Evolutionary conservation across 2,329 filamentous ascomycete genomes (phyloP).

Genomic region (Trichophyton mentagrophytes): DNA sequence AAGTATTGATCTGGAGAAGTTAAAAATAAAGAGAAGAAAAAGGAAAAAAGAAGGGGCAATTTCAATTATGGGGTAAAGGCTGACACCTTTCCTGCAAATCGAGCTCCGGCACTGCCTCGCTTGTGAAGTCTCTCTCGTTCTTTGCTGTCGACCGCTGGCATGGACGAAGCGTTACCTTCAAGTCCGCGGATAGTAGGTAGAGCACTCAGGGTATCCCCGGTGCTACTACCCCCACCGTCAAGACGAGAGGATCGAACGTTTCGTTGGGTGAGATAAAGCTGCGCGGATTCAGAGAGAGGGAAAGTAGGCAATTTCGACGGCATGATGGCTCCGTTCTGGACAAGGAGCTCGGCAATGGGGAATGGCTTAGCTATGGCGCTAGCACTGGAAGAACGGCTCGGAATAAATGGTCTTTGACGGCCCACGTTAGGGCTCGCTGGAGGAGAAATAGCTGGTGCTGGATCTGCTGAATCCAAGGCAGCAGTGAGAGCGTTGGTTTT

Average conservation of each 20-base stretch:
- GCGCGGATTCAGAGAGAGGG: conserved; percentile 66
- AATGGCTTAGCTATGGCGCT: conserved; percentile 51
- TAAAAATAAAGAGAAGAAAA: background rate
- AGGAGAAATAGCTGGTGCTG: conserved; percentile 51
- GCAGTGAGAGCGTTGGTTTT: conserved; percentile 83
- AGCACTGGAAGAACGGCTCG: conserved; percentile 28
- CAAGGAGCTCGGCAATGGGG: conserved; percentile 74
- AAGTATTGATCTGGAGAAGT: background rate
- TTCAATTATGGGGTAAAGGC: conserved; percentile 22
- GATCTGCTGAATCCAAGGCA: conserved; percentile 83
- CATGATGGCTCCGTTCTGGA: conserved; percentile 89
- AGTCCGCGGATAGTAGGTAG: conserved; percentile 42
- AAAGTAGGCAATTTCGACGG: conserved; percentile 64
- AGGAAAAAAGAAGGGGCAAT: background rate
- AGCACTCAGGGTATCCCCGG: conserved; percentile 48
- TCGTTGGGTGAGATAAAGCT: conserved; percentile 74
- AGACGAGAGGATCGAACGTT: conserved; percentile 32
- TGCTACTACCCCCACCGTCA: conserved; percentile 12
- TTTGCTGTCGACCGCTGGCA: conserved; percentile 23
- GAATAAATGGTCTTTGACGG: conserved; percentile 21
- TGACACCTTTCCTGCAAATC: conserved; percentile 43
- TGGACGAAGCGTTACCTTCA: conserved; percentile 17
- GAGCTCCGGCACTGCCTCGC: conserved; percentile 62
- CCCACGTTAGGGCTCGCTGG: conserved; percentile 8
- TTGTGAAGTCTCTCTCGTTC: conserved; percentile 66